Evolutionary conservation across 768 basidiomycete species (phyloP).

Genomic region (Strobilomyces echinocephalus): DNA sequence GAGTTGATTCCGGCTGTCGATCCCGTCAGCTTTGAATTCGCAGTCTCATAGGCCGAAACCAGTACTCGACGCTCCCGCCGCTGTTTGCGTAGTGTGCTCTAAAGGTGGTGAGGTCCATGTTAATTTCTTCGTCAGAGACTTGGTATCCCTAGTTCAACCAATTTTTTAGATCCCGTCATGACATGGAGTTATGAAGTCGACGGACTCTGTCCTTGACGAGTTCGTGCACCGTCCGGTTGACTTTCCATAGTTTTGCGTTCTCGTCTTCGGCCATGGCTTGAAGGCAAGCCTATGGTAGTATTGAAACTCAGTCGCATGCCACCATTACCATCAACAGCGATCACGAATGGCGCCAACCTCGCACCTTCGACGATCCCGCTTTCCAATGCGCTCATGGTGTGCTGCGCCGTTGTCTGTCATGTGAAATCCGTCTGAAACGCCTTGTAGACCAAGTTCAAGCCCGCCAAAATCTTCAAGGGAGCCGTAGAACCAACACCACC

Average conservation of each 20-base stretch:
- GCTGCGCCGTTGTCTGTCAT: background rate
- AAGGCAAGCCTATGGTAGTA: slow-evolving; percentile 24
- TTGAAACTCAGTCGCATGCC: slow-evolving; percentile 64
- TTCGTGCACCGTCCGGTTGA: slow-evolving; percentile 94
- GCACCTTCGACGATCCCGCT: slow-evolving; percentile 38
- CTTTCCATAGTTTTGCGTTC: slow-evolving; percentile 89
- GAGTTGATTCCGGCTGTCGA: slow-evolving; percentile 72
- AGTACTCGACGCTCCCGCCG: slow-evolving; percentile 78
- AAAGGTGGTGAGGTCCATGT: slow-evolving; percentile 81
- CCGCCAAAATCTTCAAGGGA: slow-evolving; percentile 82
- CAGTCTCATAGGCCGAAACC: background rate
- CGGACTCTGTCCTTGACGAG: slow-evolving; percentile 88
- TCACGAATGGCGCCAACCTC: slow-evolving; percentile 28
- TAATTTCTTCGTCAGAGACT: slow-evolving; percentile 91
- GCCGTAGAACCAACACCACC: slow-evolving; percentile 62
- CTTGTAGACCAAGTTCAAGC: slow-evolving; percentile 68
- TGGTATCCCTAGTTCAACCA: slow-evolving; percentile 67
- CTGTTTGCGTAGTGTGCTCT: slow-evolving; percentile 65
- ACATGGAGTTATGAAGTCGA: slow-evolving; percentile 11
- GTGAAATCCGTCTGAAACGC: background rate
- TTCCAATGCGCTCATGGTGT: slow-evolving; percentile 50
- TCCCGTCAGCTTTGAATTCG: slow-evolving; percentile 5
- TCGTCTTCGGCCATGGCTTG: slow-evolving; percentile 71
- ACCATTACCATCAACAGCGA: slow-evolving; percentile 37
- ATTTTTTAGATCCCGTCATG: slow-evolving; percentile 13